A percentile compares a stretch with the other conserved stretches of the same genome.
phyloP scores from a whole-genome alignment of 345 rosid genomes.

The Euphorbia pulcherrima region DNA sequence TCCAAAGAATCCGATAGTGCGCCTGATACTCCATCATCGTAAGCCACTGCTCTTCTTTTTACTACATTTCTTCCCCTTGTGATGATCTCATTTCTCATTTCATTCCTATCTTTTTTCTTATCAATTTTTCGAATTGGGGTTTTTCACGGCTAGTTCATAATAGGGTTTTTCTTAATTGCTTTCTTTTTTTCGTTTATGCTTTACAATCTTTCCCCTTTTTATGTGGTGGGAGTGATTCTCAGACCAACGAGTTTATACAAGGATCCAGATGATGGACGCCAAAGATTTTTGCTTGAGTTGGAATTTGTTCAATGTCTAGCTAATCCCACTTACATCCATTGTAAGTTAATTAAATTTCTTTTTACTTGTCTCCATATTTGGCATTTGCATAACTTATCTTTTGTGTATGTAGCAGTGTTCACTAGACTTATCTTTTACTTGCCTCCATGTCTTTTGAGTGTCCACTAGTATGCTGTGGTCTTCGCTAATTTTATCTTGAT shows the following conservation, averaged over 20 bases:
- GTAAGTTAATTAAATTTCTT: constrained; percentile 38
- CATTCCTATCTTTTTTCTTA: neutral
- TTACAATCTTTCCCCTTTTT: neutral
- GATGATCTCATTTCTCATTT: neutral
- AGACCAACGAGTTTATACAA: constrained; percentile 40
- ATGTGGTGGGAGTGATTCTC: neutral
- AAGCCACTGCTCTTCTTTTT: neutral
- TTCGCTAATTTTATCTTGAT: constrained; percentile 6
- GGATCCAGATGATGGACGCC: constrained; percentile 91
- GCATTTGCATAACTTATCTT: neutral
- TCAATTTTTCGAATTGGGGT: neutral
- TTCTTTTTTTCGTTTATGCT: neutral
- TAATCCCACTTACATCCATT: constrained; percentile 93
- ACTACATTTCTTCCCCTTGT: neutral
- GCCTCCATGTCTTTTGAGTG: neutral
- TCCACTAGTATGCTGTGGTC: neutral
- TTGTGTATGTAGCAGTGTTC: neutral
- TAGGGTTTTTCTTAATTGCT: neutral
- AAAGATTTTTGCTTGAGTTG: constrained; percentile 78
- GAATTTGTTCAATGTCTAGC: constrained; percentile 95
- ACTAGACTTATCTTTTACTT: neutral
- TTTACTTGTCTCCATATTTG: neutral
- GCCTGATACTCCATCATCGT: constrained; percentile 14
- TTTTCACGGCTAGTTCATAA: neutral
- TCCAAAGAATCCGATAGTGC: constrained; percentile 14